These are phyloP conservation scores for Dictyostelium citrinum DNA, from an alignment of 78 protist genomes.

Conservation along the genomic window DNA sequence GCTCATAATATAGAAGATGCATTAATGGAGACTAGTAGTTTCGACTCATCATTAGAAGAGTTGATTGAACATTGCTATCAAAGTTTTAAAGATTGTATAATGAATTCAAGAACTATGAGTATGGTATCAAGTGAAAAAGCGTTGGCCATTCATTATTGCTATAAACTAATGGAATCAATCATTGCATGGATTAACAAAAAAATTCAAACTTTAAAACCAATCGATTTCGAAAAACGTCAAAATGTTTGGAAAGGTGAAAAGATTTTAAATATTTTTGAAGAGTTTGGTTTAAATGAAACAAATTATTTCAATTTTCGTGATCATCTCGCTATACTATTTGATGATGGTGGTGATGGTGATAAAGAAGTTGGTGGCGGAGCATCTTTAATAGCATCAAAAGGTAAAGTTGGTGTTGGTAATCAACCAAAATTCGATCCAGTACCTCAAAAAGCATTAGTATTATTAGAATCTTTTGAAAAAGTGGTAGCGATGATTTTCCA, in stretches of 20 bases:
- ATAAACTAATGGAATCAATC: neutral
- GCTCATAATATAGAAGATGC: conserved; percentile 88
- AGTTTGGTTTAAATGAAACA: neutral
- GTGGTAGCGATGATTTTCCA: neutral
- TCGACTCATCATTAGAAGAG: conserved; percentile 19
- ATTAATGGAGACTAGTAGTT: conserved; percentile 44
- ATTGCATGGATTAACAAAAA: neutral
- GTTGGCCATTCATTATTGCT: neutral
- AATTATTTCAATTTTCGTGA: neutral
- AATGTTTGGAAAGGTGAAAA: conserved; percentile 1
- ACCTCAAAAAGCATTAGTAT: neutral
- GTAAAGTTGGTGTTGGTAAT: neutral
- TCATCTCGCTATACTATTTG: neutral
- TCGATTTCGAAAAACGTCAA: conserved; percentile 41
- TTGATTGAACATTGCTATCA: neutral
- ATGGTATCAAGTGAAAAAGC: neutral
- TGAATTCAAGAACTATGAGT: neutral
- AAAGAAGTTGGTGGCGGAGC: neutral
- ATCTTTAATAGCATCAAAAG: neutral
- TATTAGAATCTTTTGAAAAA: neutral
- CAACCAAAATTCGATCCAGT: neutral
- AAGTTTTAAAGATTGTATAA: neutral
- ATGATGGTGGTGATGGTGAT: neutral
- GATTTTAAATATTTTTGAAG: neutral
- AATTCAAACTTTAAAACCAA: neutral